phyloP scores from a whole-genome alignment of 2,329 filamentous ascomycete species.

The Ophiostoma piceae region DNA sequence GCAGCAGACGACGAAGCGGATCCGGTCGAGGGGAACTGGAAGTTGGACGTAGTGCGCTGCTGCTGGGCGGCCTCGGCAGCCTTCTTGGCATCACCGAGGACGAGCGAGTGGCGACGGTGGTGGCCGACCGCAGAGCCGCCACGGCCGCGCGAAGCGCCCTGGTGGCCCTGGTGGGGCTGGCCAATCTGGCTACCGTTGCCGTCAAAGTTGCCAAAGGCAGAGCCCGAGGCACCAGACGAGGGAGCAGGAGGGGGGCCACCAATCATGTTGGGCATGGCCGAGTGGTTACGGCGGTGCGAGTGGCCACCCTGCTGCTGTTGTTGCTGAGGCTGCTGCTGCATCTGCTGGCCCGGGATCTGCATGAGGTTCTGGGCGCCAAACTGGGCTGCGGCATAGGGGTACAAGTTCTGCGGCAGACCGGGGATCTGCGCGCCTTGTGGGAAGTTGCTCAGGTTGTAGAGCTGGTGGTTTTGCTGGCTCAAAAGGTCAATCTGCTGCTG shows the following conservation, averaged over 20 bases:
- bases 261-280: constrained; percentile 85
- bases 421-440: constrained; percentile 41
- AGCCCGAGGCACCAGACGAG: constrained; percentile 80
- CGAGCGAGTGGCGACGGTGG: constrained; percentile 88
- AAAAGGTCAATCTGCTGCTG: constrained; percentile 97
- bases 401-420: neutral
- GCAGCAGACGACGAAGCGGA: constrained; percentile 51
- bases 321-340: constrained; percentile 67
- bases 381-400: constrained; percentile 42
- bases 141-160: constrained; percentile 58
- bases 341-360: constrained; percentile 66
- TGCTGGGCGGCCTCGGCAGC: constrained; percentile 94
- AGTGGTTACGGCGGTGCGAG: constrained; percentile 96
- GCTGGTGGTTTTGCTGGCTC: constrained; percentile 96
- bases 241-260: constrained; percentile 87
- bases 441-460: constrained; percentile 36
- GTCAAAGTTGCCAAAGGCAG: constrained; percentile 73
- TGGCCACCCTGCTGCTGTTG: constrained; percentile 65
- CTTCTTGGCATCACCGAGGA: constrained; percentile 93
- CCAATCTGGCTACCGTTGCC: neutral
- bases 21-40: constrained; percentile 83
- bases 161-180: constrained; percentile 29
- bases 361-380: constrained; percentile 57
- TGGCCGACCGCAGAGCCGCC: constrained; percentile 67
- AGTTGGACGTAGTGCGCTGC: constrained; percentile 87